Conservation (phyloP, 371 early-diverging fungal species). For the Rhizomucor pusillus region DNA sequence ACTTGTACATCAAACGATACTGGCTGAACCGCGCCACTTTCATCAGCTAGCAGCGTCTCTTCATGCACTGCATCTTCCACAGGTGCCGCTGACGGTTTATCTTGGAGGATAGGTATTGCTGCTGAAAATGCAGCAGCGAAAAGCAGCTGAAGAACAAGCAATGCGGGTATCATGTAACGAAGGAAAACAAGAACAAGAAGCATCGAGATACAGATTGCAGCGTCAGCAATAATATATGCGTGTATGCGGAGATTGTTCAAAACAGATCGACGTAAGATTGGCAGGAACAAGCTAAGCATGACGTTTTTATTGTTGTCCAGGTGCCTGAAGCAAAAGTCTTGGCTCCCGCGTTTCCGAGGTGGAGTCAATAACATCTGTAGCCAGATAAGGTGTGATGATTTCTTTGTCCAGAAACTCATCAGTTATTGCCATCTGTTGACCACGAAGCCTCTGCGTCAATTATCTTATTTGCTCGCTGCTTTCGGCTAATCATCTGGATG, state of each 20-base stretch:
- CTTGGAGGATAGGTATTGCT: background rate
- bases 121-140: background rate
- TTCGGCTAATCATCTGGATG: constrained; percentile 1
- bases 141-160: background rate
- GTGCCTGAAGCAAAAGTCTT: background rate
- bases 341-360: background rate
- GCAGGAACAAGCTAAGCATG: constrained; percentile 5
- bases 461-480: background rate
- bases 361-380: constrained; percentile 1
- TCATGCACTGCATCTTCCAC: background rate
- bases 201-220: no score
- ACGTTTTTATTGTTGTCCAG: constrained; percentile 4
- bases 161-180: background rate
- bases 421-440: constrained; percentile 54
- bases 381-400: constrained; percentile 52
- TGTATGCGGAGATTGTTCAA: constrained; percentile 1
- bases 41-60: background rate
- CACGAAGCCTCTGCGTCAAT: background rate
- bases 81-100: background rate
- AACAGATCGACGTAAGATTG: constrained; percentile 7
- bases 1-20: constrained; percentile 14
- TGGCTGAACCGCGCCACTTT: background rate
- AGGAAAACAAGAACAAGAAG: background rate
- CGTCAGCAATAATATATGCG: no score
- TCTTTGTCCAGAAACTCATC: constrained; percentile 48